phyloP scores from a whole-genome alignment of 1,139 yeast species.

The Pichia sp. region DNA sequence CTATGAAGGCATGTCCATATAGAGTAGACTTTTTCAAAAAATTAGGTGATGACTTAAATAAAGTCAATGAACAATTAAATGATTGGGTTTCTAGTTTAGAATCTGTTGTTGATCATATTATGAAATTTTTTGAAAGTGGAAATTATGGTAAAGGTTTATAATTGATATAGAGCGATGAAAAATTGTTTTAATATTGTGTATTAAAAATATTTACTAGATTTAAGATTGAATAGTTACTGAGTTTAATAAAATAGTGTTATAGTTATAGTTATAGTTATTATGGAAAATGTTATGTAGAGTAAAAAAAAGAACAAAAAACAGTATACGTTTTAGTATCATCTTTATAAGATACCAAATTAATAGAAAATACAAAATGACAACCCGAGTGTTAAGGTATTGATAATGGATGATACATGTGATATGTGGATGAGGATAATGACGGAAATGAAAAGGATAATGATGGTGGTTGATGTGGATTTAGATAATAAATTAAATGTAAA shows the following conservation, averaged over 20 bases:
- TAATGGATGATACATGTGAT: neutral
- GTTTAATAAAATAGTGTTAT: no score
- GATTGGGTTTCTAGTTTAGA: conserved; percentile 77
- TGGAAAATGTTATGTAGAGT: neutral
- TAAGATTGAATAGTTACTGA: no score
- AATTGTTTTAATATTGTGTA: no score
- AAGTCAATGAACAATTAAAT: conserved; percentile 57
- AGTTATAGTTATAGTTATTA: conserved; percentile 5
- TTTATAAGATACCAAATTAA: neutral
- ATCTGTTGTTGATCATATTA: conserved; percentile 62
- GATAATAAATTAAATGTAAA: neutral
- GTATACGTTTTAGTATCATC: neutral
- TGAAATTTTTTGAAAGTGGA: conserved; percentile 71
- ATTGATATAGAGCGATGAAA: conserved; percentile 1
- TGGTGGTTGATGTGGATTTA: neutral
- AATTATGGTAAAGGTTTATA: conserved; percentile 87
- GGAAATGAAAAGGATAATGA: neutral
- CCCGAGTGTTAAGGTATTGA: neutral
- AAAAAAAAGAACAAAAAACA: neutral
- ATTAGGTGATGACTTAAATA: conserved; percentile 63
- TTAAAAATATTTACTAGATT: neutral
- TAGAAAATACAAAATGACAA: conserved; percentile 2
- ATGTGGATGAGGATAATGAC: neutral
- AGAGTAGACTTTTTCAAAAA: conserved; percentile 79
- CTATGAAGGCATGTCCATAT: conserved; percentile 94